phyloP scores from a whole-genome alignment of 2,329 filamentous ascomycete species.

The Fusarium zealandicum region DNA sequence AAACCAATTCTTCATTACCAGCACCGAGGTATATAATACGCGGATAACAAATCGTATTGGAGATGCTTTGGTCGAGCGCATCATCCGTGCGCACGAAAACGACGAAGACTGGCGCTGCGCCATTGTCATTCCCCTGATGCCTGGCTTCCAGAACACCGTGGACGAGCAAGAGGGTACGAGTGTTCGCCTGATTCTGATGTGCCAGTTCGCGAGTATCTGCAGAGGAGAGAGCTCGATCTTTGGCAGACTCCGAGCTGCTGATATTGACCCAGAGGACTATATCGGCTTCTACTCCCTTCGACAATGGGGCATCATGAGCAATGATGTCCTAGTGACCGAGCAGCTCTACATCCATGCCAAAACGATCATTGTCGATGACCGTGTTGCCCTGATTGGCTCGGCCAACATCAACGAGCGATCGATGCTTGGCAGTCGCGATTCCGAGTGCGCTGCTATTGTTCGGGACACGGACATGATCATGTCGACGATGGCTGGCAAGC shows the following conservation, averaged over 20 bases:
- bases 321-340: conserved; percentile 86
- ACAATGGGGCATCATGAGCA: conserved; percentile 90
- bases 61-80: conserved; percentile 91
- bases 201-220: conserved; percentile 95
- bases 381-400: conserved; percentile 91
- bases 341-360: conserved; percentile 99
- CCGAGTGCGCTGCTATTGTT: conserved; percentile 88
- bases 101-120: conserved; percentile 90
- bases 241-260: conserved; percentile 76
- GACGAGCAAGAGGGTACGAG: conserved; percentile 93
- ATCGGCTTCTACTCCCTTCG: conserved; percentile 94
- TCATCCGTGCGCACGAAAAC: conserved; percentile 82
- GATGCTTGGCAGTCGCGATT: conserved; percentile 90
- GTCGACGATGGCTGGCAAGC: conserved; percentile 88
- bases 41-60: conserved; percentile 93
- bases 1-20: conserved; percentile 98
- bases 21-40: conserved; percentile 84
- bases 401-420: conserved; percentile 99
- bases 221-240: conserved; percentile 93
- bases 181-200: conserved; percentile 94
- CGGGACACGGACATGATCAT: conserved; percentile 91
- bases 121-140: conserved; percentile 92
- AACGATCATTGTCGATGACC: conserved; percentile 93
- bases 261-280: conserved; percentile 92
- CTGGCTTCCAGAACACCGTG: conserved; percentile 97